Evolutionary conservation across 768 basidiomycete species (phyloP).

Genomic region (Serendipita sp.): DNA sequence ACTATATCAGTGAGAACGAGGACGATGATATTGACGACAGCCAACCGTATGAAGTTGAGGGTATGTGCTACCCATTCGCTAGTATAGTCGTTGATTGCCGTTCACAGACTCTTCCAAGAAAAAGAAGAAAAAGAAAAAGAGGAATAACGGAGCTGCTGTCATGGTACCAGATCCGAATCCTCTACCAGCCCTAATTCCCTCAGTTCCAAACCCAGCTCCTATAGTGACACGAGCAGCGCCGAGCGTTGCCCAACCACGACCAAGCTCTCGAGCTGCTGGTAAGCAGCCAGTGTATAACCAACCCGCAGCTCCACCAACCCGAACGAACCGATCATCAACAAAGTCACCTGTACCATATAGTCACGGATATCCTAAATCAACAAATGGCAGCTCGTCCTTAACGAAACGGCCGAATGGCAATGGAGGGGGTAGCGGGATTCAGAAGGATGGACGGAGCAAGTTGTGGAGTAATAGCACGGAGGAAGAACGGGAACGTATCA

Average conservation of each 20-base stretch:
- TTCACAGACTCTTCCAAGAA: constrained; percentile 20
- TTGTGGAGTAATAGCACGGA: constrained; percentile 87
- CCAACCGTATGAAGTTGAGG: constrained; percentile 12
- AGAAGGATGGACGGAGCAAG: constrained; percentile 34
- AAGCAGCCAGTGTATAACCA: constrained; percentile 60
- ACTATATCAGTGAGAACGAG: constrained; percentile 32
- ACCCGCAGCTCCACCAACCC: constrained; percentile 21
- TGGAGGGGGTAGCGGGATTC: constrained; percentile 11
- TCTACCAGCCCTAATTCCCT: constrained; percentile 24
- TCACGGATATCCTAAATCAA: constrained; percentile 29
- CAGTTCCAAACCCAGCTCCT: constrained; percentile 25
- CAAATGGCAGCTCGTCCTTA: constrained; percentile 21
- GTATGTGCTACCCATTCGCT: neutral
- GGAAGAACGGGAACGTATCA: constrained; percentile 92
- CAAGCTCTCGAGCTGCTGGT: constrained; percentile 71
- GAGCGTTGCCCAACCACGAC: constrained; percentile 16
- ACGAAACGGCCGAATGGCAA: constrained; percentile 19
- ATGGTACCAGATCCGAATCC: constrained; percentile 14
- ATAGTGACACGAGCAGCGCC: constrained; percentile 26
- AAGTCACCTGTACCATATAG: constrained; percentile 42
- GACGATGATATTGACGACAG: constrained; percentile 28
- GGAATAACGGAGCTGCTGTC: constrained; percentile 14
- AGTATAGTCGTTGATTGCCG: no score
- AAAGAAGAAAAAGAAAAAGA: constrained; percentile 30
- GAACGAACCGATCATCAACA: constrained; percentile 18